Evolutionary conservation across 768 basidiomycete species (phyloP).

Genomic region (Boletus speciosus): DNA sequence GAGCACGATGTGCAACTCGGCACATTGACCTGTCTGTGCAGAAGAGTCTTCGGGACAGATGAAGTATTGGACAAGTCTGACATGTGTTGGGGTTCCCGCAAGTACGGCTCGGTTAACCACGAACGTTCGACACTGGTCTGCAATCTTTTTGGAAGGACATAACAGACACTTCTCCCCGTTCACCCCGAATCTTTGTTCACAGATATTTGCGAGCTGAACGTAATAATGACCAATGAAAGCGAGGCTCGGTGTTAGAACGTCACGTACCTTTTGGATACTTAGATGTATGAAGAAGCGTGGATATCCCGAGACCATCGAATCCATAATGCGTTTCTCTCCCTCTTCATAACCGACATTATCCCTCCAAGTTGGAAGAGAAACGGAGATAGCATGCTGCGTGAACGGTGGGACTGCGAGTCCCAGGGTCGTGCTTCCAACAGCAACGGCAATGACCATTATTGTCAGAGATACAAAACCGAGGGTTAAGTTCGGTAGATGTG

Average conservation of each 20-base stretch:
- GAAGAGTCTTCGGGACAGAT: conserved; percentile 58
- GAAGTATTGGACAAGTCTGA: conserved; percentile 65
- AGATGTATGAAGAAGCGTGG: conserved; percentile 93
- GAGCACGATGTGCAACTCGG: conserved; percentile 79
- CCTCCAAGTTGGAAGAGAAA: conserved; percentile 90
- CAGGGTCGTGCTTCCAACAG: conserved; percentile 21
- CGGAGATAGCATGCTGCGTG: conserved; percentile 87
- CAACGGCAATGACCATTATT: conserved; percentile 7
- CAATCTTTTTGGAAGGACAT: conserved; percentile 68
- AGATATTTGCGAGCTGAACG: conserved; percentile 69
- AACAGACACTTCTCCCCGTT: conserved; percentile 75
- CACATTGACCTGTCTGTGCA: conserved; percentile 28
- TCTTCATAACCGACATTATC: conserved; percentile 93
- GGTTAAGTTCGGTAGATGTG: neutral
- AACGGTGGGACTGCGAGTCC: conserved; percentile 61
- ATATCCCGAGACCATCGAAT: conserved; percentile 85
- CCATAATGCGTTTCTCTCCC: conserved; percentile 73
- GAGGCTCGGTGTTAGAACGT: conserved; percentile 15
- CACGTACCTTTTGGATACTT: conserved; percentile 76
- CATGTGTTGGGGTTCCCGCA: conserved; percentile 41
- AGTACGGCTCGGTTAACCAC: conserved; percentile 49
- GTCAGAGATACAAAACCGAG: neutral
- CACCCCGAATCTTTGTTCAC: conserved; percentile 73
- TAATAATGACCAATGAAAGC: neutral
- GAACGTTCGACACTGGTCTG: conserved; percentile 74